These are phyloP conservation scores for Xanthoconium separans DNA, from an alignment of 1,284 basidiomycete species.

Conservation along the genomic window DNA sequence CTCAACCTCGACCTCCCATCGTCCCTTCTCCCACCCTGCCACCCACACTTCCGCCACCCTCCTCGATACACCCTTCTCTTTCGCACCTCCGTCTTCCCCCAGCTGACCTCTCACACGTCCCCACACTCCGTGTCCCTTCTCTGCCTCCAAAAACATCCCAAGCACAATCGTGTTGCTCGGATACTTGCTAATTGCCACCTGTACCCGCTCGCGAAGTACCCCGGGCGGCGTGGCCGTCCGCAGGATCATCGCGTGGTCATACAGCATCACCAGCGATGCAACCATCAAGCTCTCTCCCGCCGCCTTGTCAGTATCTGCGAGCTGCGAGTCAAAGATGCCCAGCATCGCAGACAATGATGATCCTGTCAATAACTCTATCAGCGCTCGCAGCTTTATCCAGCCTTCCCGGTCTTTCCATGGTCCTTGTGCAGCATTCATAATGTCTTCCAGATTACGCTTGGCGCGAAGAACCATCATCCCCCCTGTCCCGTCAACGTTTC, in stretches of 20 bases:
- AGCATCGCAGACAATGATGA: conserved; percentile 43
- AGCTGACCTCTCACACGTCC: conserved; percentile 58
- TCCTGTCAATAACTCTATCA: conserved; percentile 61
- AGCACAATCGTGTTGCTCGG: conserved; percentile 74
- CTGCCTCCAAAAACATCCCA: conserved; percentile 75
- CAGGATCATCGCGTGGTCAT: conserved; percentile 56
- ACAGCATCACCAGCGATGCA: conserved; percentile 58
- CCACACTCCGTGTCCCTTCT: conserved; percentile 76
- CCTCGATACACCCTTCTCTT: conserved; percentile 56
- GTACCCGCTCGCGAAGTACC: conserved; percentile 58
- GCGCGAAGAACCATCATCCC: conserved; percentile 56
- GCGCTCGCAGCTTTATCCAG: conserved; percentile 61
- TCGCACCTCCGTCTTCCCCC: conserved; percentile 33
- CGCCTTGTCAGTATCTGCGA: conserved; percentile 15
- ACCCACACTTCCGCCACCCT: conserved; percentile 72
- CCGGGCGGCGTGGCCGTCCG: conserved; percentile 58
- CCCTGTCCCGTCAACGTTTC: conserved; percentile 49
- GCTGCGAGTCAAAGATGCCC: conserved; percentile 48
- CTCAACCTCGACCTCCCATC: conserved; percentile 69
- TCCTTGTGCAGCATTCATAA: conserved; percentile 32
- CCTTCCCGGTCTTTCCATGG: conserved; percentile 56
- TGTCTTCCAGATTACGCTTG: conserved; percentile 57
- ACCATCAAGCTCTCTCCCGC: conserved; percentile 61
- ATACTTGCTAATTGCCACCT: conserved; percentile 55
- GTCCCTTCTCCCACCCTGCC: conserved; percentile 69